Evolutionary conservation across 371 early-diverging fungal genomes (phyloP).

Genomic region (Rhizopus microsporus): DNA sequence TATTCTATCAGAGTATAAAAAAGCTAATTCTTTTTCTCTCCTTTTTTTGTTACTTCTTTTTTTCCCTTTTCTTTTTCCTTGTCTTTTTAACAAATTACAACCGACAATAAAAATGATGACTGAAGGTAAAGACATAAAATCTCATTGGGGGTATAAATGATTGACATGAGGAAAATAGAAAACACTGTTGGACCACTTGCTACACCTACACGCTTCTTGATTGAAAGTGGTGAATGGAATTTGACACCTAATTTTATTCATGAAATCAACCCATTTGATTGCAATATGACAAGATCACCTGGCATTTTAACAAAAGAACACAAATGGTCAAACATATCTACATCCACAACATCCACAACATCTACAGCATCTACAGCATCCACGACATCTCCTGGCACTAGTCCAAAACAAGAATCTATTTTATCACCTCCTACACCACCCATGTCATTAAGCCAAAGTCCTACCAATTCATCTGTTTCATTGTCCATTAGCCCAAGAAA

Average conservation of each 20-base stretch:
- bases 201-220: conserved; percentile 37
- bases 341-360: too few relatives aligned
- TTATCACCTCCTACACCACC: conserved; percentile 21
- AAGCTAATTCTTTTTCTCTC: background rate
- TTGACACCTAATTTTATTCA: conserved; percentile 24
- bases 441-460: conserved; percentile 29
- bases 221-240: conserved; percentile 38
- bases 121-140: conserved; percentile 12
- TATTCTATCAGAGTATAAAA: background rate
- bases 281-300: conserved; percentile 12
- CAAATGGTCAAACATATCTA: background rate
- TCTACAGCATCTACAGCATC: too few relatives aligned
- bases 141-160: background rate
- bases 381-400: background rate
- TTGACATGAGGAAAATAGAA: conserved; percentile 1
- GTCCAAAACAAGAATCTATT: background rate
- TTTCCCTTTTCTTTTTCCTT: background rate
- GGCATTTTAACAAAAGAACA: background rate
- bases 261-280: conserved; percentile 40
- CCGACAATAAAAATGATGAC: conserved; percentile 9
- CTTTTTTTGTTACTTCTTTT: background rate
- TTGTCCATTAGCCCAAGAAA: background rate
- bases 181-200: conserved; percentile 21
- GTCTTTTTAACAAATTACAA: background rate
- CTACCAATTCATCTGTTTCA: conserved; percentile 11